phyloP scores from a whole-genome alignment of 805 yeast species.

The Kodamaea nitidulidarum region DNA sequence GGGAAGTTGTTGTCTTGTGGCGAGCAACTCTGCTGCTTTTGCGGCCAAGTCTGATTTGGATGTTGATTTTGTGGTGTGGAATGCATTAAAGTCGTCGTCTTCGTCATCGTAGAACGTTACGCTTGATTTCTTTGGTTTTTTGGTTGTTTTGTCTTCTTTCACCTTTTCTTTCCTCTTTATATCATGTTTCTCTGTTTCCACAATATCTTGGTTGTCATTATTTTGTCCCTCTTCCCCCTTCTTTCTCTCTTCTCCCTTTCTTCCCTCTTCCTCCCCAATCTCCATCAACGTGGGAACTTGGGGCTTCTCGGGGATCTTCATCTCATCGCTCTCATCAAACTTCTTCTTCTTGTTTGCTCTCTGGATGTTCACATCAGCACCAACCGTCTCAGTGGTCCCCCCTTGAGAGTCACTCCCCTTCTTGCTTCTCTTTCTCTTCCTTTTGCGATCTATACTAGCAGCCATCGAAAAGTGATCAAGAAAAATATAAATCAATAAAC shows the following conservation, averaged over 20 bases:
- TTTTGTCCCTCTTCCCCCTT: not conserved
- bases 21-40: slow-evolving; percentile 44
- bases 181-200: not conserved
- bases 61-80: slow-evolving; percentile 8
- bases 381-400: slow-evolving; percentile 10
- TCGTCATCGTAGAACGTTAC: slow-evolving; percentile 10
- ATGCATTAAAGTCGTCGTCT: slow-evolving; percentile 13
- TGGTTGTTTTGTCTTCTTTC: not conserved
- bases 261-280: not conserved
- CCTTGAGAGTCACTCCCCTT: slow-evolving; percentile 13
- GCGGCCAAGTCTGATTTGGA: slow-evolving; percentile 28
- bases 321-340: slow-evolving; percentile 11
- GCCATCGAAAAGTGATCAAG: not conserved
- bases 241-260: not conserved
- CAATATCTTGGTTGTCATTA: not conserved
- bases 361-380: slow-evolving; percentile 11
- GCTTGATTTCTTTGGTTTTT: not conserved
- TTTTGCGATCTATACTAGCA: slow-evolving; percentile 13
- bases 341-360: slow-evolving; percentile 15
- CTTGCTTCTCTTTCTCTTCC: slow-evolving; percentile 30
- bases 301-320: slow-evolving; percentile 1
- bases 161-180: not conserved
- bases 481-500: not conserved
- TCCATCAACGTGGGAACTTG: not conserved
- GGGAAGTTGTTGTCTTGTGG: slow-evolving; percentile 60